Evolutionary conservation across 2,329 filamentous ascomycete genomes (phyloP), one percentile per base, ranked within the genome.

Genomic region (Ascochyta clinopodiicola): DNA sequence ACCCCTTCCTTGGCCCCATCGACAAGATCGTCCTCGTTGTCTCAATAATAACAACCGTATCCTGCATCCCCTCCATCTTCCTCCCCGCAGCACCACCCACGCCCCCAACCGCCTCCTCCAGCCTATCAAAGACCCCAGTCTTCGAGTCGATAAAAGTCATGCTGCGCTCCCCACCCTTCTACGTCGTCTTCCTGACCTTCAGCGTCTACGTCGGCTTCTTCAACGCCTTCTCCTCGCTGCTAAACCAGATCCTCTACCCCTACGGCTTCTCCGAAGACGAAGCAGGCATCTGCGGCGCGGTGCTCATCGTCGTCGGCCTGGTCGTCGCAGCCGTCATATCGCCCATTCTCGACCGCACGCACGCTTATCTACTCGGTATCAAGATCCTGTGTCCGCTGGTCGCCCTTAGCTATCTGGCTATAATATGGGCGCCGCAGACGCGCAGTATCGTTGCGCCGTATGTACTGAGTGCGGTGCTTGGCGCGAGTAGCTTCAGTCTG

Each of bases 271-370:
- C 80, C 56, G 89, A 96, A 73, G 88, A 89, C 61, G 84, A 96
- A 51, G 91, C 94, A 21, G 95, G 95, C 31, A 93, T 98, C 67
- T 92, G 88, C 10, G 95, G 95, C 61, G 95, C 90, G 0, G 77
- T 98, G 8, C 84, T 98, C 31, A 98, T 98, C 71, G 82, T 96
- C 42, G 90, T 95, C 48, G 95, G 95, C 8, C 86, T 99, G 1
- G 81, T 96, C 39, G 77, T 84, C 4, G 84, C 92, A 0, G 95
- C 92, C 13, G 80, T 96, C 58, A 82, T 86, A 0, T 91, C 88
- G 0, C 94, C 94, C 0, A 81, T 97, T 63, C 85, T 96, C 60
- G 95, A 98, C 78, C 86, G 88, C 47, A 93, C 88, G 51, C 96
- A 97, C 75, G 81, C 84, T 24, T 96, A 93, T 70, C 79, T 96